Evolutionary conservation across 2,329 filamentous ascomycete genomes (phyloP), one percentile per base, ranked within the genome.

Genomic region (Pestalotiopsis sp.): DNA sequence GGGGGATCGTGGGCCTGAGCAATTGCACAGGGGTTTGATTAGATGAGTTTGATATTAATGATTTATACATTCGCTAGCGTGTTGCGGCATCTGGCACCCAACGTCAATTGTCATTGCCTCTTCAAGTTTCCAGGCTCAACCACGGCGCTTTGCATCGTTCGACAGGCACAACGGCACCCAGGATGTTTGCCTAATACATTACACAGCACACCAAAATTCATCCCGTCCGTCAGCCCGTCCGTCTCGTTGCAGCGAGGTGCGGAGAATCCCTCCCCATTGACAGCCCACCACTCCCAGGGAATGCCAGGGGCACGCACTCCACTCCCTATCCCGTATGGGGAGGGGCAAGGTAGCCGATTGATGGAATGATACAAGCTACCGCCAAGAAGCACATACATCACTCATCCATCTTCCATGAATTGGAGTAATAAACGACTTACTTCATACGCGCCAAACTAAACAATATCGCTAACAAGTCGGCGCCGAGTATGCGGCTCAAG

Each of bases 281-380:
- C 49, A 45, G 63, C 57, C 63, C 63, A 36, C 63, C 20, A 17
- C n/a, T 57, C 63, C 63, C 57, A 27, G 49, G 13, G 52, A 45
- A 38, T 17, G 38, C 38, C 63, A 66, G 49, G 49, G 13, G 52
- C 63, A 23, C 17, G 38, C 38, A 20, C 60, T 38, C 20, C 27
- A 63, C n/a, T 31, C 23, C 31, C 60, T 9, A 36, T 41, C 23
- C 31, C 9, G 38, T 41, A 63, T 38, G 31, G 25, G 25, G 62
- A 49, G 63, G 63, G 13, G 63, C 41, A 56, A 25, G n/a, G n/a
- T 27, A 31, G 63, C 63, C 63, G n/a, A 66, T 56, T 66, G 63
- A 66, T 66, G 63, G 63, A 66, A 66, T 66, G 58, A 17, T 31
- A 23, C 9, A 25, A 31, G 17, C 20, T 45, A 36, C 41, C n/a